Conservation (phyloP, 208 protist species). For the Angomonas deanei region DNA sequence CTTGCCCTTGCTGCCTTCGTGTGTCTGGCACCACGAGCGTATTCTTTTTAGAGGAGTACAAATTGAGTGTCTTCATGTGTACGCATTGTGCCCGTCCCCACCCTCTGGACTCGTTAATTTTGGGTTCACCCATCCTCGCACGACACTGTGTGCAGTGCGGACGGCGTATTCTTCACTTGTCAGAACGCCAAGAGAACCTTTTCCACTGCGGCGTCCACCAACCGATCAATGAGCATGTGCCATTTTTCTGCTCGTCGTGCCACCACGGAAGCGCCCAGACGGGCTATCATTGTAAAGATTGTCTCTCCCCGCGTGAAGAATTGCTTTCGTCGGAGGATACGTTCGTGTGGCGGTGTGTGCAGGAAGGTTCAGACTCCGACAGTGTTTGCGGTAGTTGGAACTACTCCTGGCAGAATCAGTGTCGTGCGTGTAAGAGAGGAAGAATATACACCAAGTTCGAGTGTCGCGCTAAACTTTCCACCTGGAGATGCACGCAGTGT, state of each 20-base stretch:
- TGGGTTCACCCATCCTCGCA: slow-evolving; percentile 35
- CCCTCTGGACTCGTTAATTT: too few species aligned
- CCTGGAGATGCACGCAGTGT: slow-evolving; percentile 54
- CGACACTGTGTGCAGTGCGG: slow-evolving; percentile 71
- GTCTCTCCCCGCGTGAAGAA: slow-evolving; percentile 38
- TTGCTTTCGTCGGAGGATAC: slow-evolving; percentile 12
- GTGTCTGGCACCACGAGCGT: slow-evolving; percentile 1
- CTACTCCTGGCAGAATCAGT: slow-evolving; percentile 61
- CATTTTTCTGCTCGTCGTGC: slow-evolving; percentile 54
- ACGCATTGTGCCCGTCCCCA: too few species aligned
- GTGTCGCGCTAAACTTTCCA: slow-evolving; percentile 41
- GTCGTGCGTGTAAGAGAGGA: slow-evolving; percentile 33
- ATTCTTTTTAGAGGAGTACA: slow-evolving; percentile 8
- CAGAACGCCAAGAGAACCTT: too few species aligned
- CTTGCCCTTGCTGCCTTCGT: slow-evolving; percentile 35
- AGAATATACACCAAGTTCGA: slow-evolving; percentile 35
- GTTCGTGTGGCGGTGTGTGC: slow-evolving; percentile 64
- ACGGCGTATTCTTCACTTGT: too few species aligned
- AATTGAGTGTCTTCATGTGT: slow-evolving; percentile 26
- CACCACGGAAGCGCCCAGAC: slow-evolving; percentile 17
- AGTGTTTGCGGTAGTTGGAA: slow-evolving; percentile 63
- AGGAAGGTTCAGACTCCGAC: slow-evolving; percentile 21
- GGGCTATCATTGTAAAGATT: slow-evolving; percentile 59
- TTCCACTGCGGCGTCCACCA: slow-evolving; percentile 43
- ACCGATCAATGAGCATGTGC: slow-evolving; percentile 48